Evolutionary conservation across 2,329 filamentous ascomycete genomes (phyloP).

Genomic region (Mycogone perniciosa): DNA sequence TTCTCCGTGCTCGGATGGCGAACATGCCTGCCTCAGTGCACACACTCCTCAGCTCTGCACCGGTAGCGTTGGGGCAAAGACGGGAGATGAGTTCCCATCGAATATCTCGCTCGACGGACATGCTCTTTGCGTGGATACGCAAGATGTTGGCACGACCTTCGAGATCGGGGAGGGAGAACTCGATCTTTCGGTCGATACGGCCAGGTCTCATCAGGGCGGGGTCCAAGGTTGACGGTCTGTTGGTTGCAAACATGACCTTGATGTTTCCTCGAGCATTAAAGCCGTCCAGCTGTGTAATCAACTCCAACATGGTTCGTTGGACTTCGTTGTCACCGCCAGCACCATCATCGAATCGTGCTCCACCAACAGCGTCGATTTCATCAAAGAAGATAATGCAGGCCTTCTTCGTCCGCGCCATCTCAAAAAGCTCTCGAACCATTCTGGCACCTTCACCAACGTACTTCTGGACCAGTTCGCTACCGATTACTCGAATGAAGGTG

Average conservation of each 20-base stretch:
- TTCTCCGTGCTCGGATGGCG: slow-evolving; percentile 86
- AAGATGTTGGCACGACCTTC: slow-evolving; percentile 97
- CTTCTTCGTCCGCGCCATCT: slow-evolving; percentile 99
- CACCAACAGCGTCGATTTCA: slow-evolving; percentile 94
- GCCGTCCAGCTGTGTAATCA: slow-evolving; percentile 94
- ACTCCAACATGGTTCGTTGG: slow-evolving; percentile 93
- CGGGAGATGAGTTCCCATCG: slow-evolving; percentile 98
- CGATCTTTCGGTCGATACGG: slow-evolving; percentile 97
- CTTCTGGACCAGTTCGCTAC: slow-evolving; percentile 95
- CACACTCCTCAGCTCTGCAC: slow-evolving; percentile 91
- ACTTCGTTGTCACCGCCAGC: slow-evolving; percentile 97
- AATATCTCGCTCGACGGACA: slow-evolving; percentile 98
- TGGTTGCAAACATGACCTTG: slow-evolving; percentile 99
- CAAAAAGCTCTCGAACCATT: slow-evolving; percentile 97
- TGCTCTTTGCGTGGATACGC: slow-evolving; percentile 97
- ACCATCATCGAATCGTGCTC: slow-evolving; percentile 92
- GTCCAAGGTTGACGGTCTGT: slow-evolving; percentile 89
- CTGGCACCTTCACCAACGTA: slow-evolving; percentile 97
- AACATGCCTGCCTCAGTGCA: slow-evolving; percentile 99
- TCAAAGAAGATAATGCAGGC: slow-evolving; percentile 98
- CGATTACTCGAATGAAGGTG: slow-evolving; percentile 97
- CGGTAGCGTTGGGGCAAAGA: slow-evolving; percentile 93
- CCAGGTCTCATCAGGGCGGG: slow-evolving; percentile 96
- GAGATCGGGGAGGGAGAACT: slow-evolving; percentile 94
- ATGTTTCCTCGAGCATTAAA: slow-evolving; percentile 97